phyloP scores from a whole-genome alignment of 768 basidiomycete genomes.

The Lentinula detonsa region DNA sequence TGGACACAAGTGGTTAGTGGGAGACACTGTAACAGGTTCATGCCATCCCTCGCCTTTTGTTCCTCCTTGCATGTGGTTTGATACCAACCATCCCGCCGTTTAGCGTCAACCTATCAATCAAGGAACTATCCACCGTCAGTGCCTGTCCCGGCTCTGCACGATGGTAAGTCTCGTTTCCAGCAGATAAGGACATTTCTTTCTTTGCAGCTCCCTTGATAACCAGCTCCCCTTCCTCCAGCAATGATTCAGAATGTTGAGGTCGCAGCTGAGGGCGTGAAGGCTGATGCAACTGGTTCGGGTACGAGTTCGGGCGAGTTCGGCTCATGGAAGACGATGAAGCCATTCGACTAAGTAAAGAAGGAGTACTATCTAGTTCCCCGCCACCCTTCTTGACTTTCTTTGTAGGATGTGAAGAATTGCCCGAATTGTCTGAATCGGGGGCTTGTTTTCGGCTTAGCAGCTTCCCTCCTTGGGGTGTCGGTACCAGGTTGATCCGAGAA shows the following conservation, averaged over 20 bases:
- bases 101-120: slow-evolving; percentile 29
- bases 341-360: slow-evolving; percentile 41
- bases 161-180: neutral
- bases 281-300: neutral
- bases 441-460: neutral
- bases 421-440: neutral
- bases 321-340: slow-evolving; percentile 10
- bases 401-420: neutral
- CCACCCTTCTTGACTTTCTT: slow-evolving; percentile 17
- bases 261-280: neutral
- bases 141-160: neutral
- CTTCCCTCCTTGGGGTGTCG: neutral
- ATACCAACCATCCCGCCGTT: slow-evolving; percentile 12
- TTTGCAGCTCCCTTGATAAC: slow-evolving; percentile 3
- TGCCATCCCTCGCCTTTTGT: slow-evolving; percentile 18
- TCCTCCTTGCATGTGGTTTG: slow-evolving; percentile 13
- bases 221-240: neutral
- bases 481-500: neutral
- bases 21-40: neutral
- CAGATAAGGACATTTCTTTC: neutral
- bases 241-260: neutral
- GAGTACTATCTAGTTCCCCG: slow-evolving; percentile 16
- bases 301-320: neutral
- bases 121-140: slow-evolving; percentile 12
- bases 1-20: neutral